Conservation (phyloP, 78 protist genomes). For the Salpingoeca rosetta region DNA sequence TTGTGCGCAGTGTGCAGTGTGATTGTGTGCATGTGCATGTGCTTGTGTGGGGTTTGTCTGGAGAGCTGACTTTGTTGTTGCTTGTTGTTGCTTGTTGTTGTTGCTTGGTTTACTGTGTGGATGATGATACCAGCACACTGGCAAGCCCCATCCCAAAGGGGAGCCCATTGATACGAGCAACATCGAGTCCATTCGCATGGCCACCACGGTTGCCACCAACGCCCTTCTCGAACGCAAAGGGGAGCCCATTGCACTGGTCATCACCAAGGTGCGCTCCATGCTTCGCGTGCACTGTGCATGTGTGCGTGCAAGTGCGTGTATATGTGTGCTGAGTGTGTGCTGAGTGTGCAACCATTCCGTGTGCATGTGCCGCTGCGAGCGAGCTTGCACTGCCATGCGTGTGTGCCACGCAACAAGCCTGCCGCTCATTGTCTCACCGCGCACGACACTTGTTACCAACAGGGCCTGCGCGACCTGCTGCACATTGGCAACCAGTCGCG, state of each 20-base stretch:
- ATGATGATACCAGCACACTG: too few relatives aligned
- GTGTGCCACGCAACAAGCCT: too few relatives aligned
- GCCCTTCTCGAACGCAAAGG: constrained; percentile 92
- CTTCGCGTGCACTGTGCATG: background rate
- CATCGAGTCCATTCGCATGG: constrained; percentile 81
- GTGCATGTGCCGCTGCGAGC: background rate
- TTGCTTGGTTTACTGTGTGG: too few relatives aligned
- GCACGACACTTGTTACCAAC: too few relatives aligned
- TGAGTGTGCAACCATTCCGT: background rate
- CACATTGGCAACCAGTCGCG: constrained; percentile 84
- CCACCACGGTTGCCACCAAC: constrained; percentile 95
- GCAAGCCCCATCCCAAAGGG: too few relatives aligned
- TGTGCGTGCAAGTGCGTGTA: too few relatives aligned
- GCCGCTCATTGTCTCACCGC: too few relatives aligned
- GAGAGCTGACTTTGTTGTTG: background rate
- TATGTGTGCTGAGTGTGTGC: too few relatives aligned
- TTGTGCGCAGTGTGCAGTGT: too few relatives aligned
- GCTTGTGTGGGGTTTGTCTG: background rate
- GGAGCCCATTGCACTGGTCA: constrained; percentile 49
- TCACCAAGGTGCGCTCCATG: constrained; percentile 20
- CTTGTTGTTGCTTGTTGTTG: too few relatives aligned
- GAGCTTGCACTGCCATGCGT: too few relatives aligned
- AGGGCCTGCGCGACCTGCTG: constrained; percentile 44
- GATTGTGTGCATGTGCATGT: background rate
- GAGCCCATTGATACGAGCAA: constrained; percentile 29